phyloP scores from a whole-genome alignment of 495 filamentous ascomycete genomes.

The Penicillium crystallinum region DNA sequence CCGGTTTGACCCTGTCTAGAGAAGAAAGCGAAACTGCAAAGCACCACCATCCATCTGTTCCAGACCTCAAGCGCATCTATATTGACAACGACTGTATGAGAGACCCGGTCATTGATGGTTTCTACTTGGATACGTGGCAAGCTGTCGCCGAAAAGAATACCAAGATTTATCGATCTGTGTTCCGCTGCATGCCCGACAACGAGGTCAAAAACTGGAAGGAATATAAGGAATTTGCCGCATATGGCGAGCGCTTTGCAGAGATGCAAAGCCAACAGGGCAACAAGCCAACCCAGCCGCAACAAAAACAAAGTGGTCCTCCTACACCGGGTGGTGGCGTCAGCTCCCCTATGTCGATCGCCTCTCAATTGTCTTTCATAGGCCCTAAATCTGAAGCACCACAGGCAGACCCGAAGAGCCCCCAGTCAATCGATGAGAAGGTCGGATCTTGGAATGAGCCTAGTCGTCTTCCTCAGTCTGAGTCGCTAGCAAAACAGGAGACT shows the following conservation, averaged over 20 bases:
- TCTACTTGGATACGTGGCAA: slow-evolving; percentile 85
- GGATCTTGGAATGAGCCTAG: slow-evolving; percentile 13
- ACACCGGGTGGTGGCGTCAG: slow-evolving; percentile 13
- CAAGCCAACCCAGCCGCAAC: slow-evolving; percentile 36
- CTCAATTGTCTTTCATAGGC: slow-evolving; percentile 13
- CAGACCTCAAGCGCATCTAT: slow-evolving; percentile 61
- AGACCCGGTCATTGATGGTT: slow-evolving; percentile 77
- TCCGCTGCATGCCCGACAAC: slow-evolving; percentile 93
- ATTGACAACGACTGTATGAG: slow-evolving; percentile 67
- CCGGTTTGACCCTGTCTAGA: slow-evolving; percentile 30
- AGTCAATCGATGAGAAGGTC: slow-evolving; percentile 26
- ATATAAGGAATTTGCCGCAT: slow-evolving; percentile 82
- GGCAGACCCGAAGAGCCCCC: slow-evolving; percentile 18
- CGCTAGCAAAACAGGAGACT: slow-evolving; percentile 24
- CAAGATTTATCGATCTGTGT: slow-evolving; percentile 84
- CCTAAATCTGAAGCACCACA: slow-evolving; percentile 19
- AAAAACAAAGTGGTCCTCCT: slow-evolving; percentile 35
- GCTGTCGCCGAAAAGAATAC: slow-evolving; percentile 92
- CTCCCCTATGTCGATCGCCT: slow-evolving; percentile 21
- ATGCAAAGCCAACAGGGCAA: slow-evolving; percentile 50
- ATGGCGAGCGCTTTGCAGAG: slow-evolving; percentile 72
- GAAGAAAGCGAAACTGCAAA: slow-evolving; percentile 39
- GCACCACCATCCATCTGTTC: slow-evolving; percentile 51
- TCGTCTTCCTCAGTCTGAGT: slow-evolving; percentile 22
- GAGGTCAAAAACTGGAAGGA: slow-evolving; percentile 92